Conservation (phyloP, 1,284 basidiomycete species). For the Moesziomyces aphidis region DNA sequence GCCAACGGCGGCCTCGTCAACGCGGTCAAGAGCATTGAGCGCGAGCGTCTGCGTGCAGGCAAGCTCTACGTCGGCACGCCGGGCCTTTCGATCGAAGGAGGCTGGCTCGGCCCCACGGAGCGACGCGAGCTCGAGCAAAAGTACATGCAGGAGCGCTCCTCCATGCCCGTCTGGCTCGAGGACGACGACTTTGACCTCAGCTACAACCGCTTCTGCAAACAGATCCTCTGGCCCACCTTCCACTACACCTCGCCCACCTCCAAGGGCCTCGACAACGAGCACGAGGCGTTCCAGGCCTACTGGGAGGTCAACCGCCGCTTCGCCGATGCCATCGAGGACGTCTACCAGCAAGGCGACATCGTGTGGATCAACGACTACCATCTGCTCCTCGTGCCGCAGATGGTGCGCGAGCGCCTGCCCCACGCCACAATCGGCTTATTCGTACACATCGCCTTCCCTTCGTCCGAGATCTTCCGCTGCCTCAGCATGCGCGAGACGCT, state of each 20-base stretch:
- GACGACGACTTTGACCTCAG: constrained; percentile 75
- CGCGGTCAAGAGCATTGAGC: constrained; percentile 61
- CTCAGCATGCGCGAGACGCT: constrained; percentile 73
- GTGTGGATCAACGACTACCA: constrained; percentile 74
- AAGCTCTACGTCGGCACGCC: constrained; percentile 65
- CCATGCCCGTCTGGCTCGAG: constrained; percentile 82
- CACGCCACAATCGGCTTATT: constrained; percentile 85
- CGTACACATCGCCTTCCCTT: constrained; percentile 88
- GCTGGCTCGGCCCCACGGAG: constrained; percentile 52
- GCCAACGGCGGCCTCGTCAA: constrained; percentile 67
- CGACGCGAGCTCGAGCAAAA: constrained; percentile 75
- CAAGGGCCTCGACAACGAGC: constrained; percentile 83
- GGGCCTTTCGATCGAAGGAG: constrained; percentile 55
- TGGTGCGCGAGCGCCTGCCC: constrained; percentile 76
- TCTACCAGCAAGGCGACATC: constrained; percentile 84
- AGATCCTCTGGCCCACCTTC: constrained; percentile 87
- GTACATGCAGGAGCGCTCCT: constrained; percentile 74
- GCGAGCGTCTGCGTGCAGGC: constrained; percentile 52
- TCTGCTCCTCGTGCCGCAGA: constrained; percentile 81
- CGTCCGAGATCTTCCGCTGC: constrained; percentile 87
- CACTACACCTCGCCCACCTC: constrained; percentile 87
- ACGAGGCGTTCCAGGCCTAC: constrained; percentile 80
- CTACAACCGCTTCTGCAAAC: constrained; percentile 90
- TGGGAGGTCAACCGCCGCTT: constrained; percentile 84
- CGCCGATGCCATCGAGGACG: constrained; percentile 79